Evolutionary conservation across 2,329 filamentous ascomycete species (phyloP).

Genomic region (Venturia asperata): DNA sequence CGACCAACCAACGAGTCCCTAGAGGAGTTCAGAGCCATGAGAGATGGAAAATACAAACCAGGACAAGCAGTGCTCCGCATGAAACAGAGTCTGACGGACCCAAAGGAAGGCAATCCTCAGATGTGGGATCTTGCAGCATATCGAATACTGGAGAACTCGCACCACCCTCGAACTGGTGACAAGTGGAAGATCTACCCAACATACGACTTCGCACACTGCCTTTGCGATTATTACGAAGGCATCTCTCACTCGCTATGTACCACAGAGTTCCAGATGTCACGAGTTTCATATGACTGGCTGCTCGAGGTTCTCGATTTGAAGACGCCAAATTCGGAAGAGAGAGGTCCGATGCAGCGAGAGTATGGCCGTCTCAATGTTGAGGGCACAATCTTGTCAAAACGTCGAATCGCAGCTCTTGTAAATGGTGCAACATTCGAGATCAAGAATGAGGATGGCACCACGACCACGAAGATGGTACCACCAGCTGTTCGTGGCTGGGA

Average conservation of each 20-base stretch:
- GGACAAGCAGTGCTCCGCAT: slow-evolving; percentile 80
- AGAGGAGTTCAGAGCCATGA: slow-evolving; percentile 79
- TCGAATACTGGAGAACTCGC: slow-evolving; percentile 65
- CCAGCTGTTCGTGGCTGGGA: slow-evolving; percentile 76
- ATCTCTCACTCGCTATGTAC: slow-evolving; percentile 93
- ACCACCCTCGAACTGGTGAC: slow-evolving; percentile 71
- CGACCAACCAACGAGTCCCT: slow-evolving; percentile 70
- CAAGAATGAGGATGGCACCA: slow-evolving; percentile 38
- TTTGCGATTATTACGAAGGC: slow-evolving; percentile 85
- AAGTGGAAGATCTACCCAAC: slow-evolving; percentile 93
- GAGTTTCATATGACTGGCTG: slow-evolving; percentile 86
- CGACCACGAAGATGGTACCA: slow-evolving; percentile 34
- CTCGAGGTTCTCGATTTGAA: slow-evolving; percentile 77
- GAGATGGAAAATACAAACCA: slow-evolving; percentile 81
- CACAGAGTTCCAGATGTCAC: slow-evolving; percentile 78
- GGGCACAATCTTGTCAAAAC: slow-evolving; percentile 81
- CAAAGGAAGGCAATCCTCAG: slow-evolving; percentile 75
- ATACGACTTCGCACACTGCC: slow-evolving; percentile 85
- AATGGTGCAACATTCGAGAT: slow-evolving; percentile 48
- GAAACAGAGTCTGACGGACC: slow-evolving; percentile 66
- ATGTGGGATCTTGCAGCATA: slow-evolving; percentile 97
- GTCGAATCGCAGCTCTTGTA: slow-evolving; percentile 74
- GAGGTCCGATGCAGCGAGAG: slow-evolving; percentile 79
- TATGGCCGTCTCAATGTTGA: slow-evolving; percentile 71
- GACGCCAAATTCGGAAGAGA: slow-evolving; percentile 50